Base-by-base conservation (phyloP, 106 monocot species). In the Dendrobium chrysotoxum region DNA sequence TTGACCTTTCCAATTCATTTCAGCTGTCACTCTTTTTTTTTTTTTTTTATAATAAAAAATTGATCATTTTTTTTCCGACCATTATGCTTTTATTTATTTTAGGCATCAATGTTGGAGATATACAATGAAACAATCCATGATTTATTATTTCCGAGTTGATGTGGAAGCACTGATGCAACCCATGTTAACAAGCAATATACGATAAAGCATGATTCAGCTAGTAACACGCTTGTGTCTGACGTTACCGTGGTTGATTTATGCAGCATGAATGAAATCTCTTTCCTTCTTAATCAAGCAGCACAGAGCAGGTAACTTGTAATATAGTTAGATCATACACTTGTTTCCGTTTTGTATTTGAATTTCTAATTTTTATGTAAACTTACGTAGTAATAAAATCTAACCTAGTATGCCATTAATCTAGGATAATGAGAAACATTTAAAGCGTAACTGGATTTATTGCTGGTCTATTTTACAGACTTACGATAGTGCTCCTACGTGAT, bases 121-220 rank as follows among this genome's bases (percentile, higher is more conserved):
- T 98, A 98, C 68, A 94, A 98, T 82, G 97, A 98, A 79, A 92
- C 94, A 35, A 87, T 98, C n/a, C 89, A 90, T 76, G 94, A 98
- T 83, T 83, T 98, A 57, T 82, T 94, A 66, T 70, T 79, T 28
- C 75, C 88, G 3, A 79, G 53, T 28, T 81, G 84, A 9, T 7
- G 83, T 17, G 41, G 61, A 72, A 82, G 67, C 47, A 12, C 75
- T 35, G 94, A 94, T 45, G 13, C 42, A 13, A 82, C 46, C 87
- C 58, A 64, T 79, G 23, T 74, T 76, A 78, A 80, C 42, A 93
- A 96, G 68, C 93, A 87, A 31, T 90, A 91, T 54, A 76, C 88
- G 2, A 98, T 98, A 20, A 94, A 92, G 77, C 97, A 98, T 84
- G 97, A 94, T 74, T 54, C 77, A 1, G 85, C 82, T 81, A 93